A percentile compares a stretch with the other conserved stretches of the same genome.
Conservation (phyloP, 129 eudicot species). For the Rutidosis leptorrhynchoides region DNA sequence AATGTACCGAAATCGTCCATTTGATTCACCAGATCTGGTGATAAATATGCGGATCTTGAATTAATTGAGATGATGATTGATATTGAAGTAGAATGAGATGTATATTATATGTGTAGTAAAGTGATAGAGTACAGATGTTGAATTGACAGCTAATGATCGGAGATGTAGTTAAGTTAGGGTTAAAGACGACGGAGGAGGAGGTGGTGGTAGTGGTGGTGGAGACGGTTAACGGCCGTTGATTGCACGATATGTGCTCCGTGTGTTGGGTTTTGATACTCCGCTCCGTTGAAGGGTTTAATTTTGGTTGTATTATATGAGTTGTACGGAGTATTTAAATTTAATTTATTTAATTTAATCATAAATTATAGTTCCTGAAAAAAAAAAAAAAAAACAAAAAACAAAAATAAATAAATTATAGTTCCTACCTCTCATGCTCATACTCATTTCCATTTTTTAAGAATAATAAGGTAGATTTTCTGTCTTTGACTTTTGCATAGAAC, state of each 20-base stretch:
- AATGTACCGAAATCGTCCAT: constrained; percentile 82
- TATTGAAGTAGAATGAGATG: constrained; percentile 23
- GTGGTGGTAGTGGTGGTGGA: neutral
- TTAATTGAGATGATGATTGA: constrained; percentile 7
- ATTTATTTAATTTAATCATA: too few relatives aligned
- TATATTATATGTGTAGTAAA: too few relatives aligned
- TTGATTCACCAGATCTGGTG: constrained; percentile 43
- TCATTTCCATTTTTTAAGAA: too few relatives aligned
- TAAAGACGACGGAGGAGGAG: neutral
- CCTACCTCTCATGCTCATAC: too few relatives aligned
- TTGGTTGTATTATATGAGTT: neutral
- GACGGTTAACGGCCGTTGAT: neutral
- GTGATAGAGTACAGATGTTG: too few relatives aligned
- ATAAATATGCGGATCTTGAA: constrained; percentile 28
- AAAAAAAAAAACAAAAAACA: too few relatives aligned
- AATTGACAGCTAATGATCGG: too few relatives aligned
- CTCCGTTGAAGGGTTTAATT: neutral
- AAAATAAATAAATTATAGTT: too few relatives aligned
- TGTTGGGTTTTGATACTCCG: neutral
- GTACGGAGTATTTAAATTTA: too few relatives aligned
- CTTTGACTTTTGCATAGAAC: too few relatives aligned
- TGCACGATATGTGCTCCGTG: neutral
- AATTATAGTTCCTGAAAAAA: too few relatives aligned
- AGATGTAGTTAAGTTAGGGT: neutral
- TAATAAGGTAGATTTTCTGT: too few relatives aligned